Conservation (phyloP, 768 basidiomycete genomes). For the Pulveroboletus frians region DNA sequence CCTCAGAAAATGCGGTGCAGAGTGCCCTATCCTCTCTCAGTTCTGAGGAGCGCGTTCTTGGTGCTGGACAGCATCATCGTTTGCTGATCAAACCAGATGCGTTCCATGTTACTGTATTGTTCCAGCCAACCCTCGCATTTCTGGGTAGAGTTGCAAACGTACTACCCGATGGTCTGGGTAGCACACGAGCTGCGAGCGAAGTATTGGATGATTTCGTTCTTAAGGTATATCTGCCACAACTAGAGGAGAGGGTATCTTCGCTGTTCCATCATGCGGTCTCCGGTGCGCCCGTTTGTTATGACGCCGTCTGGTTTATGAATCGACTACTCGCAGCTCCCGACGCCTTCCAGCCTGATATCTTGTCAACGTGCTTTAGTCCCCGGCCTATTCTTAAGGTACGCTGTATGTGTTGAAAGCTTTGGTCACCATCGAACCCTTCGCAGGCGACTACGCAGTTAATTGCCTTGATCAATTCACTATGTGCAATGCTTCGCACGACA, state of each 20-base stretch:
- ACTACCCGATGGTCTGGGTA: slow-evolving; percentile 68
- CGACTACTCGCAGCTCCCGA: slow-evolving; percentile 54
- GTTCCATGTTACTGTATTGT: slow-evolving; percentile 92
- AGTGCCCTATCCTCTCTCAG: slow-evolving; percentile 52
- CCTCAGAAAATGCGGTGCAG: slow-evolving; percentile 59
- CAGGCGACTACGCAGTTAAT: slow-evolving; percentile 82
- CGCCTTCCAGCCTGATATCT: slow-evolving; percentile 79
- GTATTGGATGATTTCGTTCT: slow-evolving; percentile 91
- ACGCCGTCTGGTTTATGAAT: not conserved
- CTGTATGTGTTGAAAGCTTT: not conserved
- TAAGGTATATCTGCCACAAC: slow-evolving; percentile 86
- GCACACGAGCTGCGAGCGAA: slow-evolving; percentile 57
- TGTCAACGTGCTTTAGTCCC: slow-evolving; percentile 55
- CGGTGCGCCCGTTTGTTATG: slow-evolving; percentile 38
- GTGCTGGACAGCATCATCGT: slow-evolving; percentile 75
- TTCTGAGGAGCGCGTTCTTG: slow-evolving; percentile 69
- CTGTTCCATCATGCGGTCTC: slow-evolving; percentile 84
- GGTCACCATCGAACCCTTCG: slow-evolving; percentile 2
- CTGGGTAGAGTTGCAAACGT: slow-evolving; percentile 66
- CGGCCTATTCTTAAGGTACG: slow-evolving; percentile 77
- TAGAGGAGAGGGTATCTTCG: slow-evolving; percentile 88
- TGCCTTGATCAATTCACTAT: slow-evolving; percentile 87
- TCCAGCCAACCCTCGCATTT: slow-evolving; percentile 88
- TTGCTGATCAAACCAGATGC: slow-evolving; percentile 85
- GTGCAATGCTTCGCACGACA: slow-evolving; percentile 82